Evolutionary conservation across 2,329 filamentous ascomycete genomes (phyloP).

Genomic region (Rhynchosporium graminicola): DNA sequence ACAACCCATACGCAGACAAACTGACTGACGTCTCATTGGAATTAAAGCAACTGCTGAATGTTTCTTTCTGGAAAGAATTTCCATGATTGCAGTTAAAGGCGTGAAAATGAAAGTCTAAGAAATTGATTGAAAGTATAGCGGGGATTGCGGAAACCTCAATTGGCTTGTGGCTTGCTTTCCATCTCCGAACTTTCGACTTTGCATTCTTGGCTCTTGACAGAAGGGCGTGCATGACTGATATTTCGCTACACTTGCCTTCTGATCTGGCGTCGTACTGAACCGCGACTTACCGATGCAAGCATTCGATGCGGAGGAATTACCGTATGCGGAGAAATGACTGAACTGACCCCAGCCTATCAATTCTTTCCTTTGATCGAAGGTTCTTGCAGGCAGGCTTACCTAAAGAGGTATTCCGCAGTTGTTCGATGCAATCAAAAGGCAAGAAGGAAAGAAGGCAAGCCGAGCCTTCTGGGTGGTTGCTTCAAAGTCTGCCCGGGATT

Average conservation of each 20-base stretch:
- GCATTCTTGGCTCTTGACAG: background rate
- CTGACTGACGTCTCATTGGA: background rate
- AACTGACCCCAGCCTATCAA: background rate
- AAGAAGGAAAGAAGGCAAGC: background rate
- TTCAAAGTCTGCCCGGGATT: background rate
- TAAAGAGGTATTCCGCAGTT: no score
- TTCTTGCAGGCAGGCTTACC: background rate
- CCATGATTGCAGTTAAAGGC: no score
- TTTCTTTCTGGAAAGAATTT: no score
- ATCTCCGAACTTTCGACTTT: background rate
- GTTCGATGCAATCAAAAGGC: no score
- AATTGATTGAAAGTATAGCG: no score
- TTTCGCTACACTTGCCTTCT: conserved; percentile 3
- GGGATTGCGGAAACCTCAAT: conserved; percentile 3
- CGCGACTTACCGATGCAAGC: conserved; percentile 1
- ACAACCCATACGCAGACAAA: no score
- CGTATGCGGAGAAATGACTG: conserved; percentile 1
- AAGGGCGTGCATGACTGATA: conserved; percentile 8
- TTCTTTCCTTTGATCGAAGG: background rate
- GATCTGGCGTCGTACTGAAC: background rate
- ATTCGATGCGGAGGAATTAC: background rate
- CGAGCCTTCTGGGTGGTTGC: background rate
- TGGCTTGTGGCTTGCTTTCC: background rate
- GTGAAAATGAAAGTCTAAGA: no score
- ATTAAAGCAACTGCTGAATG: background rate